Evolutionary conservation across 139 green algal genomes (phyloP), one percentile per base, ranked within the genome.

Genomic region (Desmodesmus armatus): DNA sequence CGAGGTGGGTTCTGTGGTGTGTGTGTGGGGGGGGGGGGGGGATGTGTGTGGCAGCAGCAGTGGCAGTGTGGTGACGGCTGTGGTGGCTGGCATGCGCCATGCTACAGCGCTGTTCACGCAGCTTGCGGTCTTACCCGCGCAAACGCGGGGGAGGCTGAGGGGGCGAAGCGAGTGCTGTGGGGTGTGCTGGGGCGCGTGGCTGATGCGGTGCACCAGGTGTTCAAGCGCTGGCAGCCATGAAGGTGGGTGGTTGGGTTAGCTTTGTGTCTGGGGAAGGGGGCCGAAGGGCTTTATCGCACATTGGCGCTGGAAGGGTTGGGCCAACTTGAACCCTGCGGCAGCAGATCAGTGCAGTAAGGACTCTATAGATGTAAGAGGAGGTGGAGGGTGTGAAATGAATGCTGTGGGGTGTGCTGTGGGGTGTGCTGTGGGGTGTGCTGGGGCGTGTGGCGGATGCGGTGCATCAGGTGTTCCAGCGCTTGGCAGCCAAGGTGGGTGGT

Each of bases 401-500:
- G n/a, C n/a, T n/a, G n/a, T n/a, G n/a, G n/a, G n/a, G n/a, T n/a
- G n/a, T n/a, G n/a, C n/a, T n/a, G n/a, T n/a, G n/a, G n/a, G n/a
- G n/a, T n/a, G n/a, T n/a, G n/a, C n/a, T n/a, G n/a, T n/a, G n/a
- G n/a, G 60, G 37, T 15, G 60, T 90, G 62, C 85, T 88, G 47
- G 60, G 44, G 19, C 84, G 80, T 23, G 74, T 85, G 27, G 15
- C 82, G 29, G 84, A 83, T 15, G 87, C 87, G 15, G 67, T 75
- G 15, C 78, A 92, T 63, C 71, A 87, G 23, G 83, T 92, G 37
- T 62, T 73, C 3, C 79, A 85, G 77, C 84, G 89, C 5, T 62
- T 92, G 7, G 89, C 82, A 74, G 82, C 81, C 39, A 37, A 80
- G n/a, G 91, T 91, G 89, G 88, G 90, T 33, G 3, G 85, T 9